Percentiles rank a stretch among this genome's conserved stretches.
phyloP scores from a whole-genome alignment of 371 early-diverging fungal genomes.

The Mortierella sp. region DNA sequence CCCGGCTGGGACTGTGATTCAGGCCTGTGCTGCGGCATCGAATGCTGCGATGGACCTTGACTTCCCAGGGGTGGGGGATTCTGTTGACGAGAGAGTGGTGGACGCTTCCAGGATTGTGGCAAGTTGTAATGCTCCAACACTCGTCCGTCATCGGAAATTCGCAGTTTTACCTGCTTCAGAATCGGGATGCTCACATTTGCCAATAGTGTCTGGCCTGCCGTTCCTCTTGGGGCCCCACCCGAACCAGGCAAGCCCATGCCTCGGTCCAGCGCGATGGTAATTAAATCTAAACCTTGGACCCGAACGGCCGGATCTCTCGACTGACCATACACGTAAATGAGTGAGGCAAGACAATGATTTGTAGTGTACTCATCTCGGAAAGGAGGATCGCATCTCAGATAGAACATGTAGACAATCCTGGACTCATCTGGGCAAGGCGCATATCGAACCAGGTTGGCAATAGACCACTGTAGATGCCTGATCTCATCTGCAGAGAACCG shows the following conservation, averaged over 20 bases:
- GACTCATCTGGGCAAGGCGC: slow-evolving; percentile 39
- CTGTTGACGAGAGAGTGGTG: not conserved
- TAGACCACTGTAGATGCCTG: slow-evolving; percentile 7
- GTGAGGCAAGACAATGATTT: slow-evolving; percentile 36
- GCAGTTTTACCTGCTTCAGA: slow-evolving; percentile 10
- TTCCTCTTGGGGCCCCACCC: not conserved
- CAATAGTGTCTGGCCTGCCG: slow-evolving; percentile 5
- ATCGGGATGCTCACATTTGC: slow-evolving; percentile 34
- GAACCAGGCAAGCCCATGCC: slow-evolving; percentile 31
- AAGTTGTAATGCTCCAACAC: slow-evolving; percentile 7
- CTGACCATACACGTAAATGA: slow-evolving; percentile 43
- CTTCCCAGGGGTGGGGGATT: not conserved
- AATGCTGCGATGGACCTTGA: too few relatives aligned
- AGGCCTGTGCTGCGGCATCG: not conserved
- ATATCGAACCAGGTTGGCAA: slow-evolving; percentile 46
- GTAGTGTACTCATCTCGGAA: slow-evolving; percentile 41
- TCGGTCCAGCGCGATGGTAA: slow-evolving; percentile 40
- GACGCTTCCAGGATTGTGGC: too few relatives aligned
- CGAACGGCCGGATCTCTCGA: slow-evolving; percentile 6
- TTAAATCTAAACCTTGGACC: slow-evolving; percentile 38
- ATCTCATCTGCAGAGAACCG: slow-evolving; percentile 12
- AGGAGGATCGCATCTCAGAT: slow-evolving; percentile 32
- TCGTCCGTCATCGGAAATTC: slow-evolving; percentile 28
- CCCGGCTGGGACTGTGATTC: too few relatives aligned
- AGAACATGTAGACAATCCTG: slow-evolving; percentile 35